Conservation (phyloP, 495 filamentous ascomycete species). For the Neohortaea acidophila region DNA sequence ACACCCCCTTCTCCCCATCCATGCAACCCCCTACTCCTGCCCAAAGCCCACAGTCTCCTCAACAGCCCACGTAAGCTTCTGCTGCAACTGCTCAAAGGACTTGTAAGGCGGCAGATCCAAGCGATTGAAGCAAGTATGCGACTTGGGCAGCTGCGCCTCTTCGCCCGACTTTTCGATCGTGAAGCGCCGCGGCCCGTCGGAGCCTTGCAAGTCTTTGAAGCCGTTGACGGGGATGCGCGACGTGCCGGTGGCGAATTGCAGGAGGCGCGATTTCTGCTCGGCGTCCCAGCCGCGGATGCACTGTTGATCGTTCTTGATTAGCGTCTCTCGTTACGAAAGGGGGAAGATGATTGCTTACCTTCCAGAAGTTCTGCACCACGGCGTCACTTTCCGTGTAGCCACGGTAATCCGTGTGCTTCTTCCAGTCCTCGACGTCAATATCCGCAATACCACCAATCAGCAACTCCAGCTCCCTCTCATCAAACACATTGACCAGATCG, state of each 20-base stretch:
- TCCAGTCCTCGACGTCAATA: slow-evolving; percentile 99
- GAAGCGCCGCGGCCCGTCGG: slow-evolving; percentile 86
- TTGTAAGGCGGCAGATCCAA: slow-evolving; percentile 94
- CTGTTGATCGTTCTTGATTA: slow-evolving; percentile 22
- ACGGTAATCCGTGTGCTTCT: slow-evolving; percentile 99
- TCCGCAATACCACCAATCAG: slow-evolving; percentile 98
- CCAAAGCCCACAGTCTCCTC: slow-evolving; percentile 99
- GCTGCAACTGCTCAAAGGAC: slow-evolving; percentile 61
- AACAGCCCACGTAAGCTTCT: slow-evolving; percentile 87
- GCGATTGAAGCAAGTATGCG: slow-evolving; percentile 97
- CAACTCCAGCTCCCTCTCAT: slow-evolving; percentile 91
- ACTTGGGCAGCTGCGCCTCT: slow-evolving; percentile 76
- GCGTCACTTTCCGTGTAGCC: slow-evolving; percentile 98
- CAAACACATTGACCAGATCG: slow-evolving; percentile 95
- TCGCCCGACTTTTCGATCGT: slow-evolving; percentile 98
- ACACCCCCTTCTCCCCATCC: neutral
- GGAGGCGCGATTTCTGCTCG: slow-evolving; percentile 88
- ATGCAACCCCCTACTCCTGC: slow-evolving; percentile 55
- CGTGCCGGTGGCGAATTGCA: slow-evolving; percentile 96
- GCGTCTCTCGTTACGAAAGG: neutral
- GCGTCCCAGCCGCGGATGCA: slow-evolving; percentile 88
- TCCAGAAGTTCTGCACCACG: slow-evolving; percentile 97
- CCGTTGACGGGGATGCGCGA: slow-evolving; percentile 97
- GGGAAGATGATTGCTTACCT: slow-evolving; percentile 37
- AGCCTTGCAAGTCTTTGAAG: slow-evolving; percentile 98